Percentiles rank a stretch among this genome's conserved stretches.
phyloP scores from a whole-genome alignment of 1,139 yeast species.

The Blastobotrys serpentis region DNA sequence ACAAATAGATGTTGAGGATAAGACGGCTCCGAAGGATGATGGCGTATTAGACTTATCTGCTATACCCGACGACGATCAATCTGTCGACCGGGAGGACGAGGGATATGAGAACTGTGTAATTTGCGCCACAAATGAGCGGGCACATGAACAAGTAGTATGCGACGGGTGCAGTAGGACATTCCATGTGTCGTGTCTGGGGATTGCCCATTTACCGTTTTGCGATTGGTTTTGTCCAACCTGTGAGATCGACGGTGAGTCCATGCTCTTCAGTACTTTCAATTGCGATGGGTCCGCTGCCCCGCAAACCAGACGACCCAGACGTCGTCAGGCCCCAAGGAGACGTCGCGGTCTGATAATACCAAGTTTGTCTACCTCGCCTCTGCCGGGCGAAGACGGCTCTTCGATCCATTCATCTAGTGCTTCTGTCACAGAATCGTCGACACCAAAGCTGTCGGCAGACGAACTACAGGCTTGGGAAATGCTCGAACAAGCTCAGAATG shows the following conservation, averaged over 20 bases:
- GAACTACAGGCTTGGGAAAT: conserved; percentile 37
- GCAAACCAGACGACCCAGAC: conserved; percentile 11
- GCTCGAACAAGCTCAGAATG: conserved; percentile 31
- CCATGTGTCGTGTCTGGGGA: conserved; percentile 36
- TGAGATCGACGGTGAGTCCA: conserved; percentile 26
- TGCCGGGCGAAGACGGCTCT: conserved; percentile 6
- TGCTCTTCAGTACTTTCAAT: conserved; percentile 6
- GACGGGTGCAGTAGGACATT: conserved; percentile 36
- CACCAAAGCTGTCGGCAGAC: conserved; percentile 29
- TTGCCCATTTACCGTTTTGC: conserved; percentile 33
- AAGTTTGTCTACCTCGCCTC: conserved; percentile 6
- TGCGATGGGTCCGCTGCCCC: neutral
- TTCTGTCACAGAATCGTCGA: conserved; percentile 16
- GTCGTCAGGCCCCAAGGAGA: conserved; percentile 2
- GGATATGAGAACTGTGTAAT: conserved; percentile 31
- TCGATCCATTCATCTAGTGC: conserved; percentile 13
- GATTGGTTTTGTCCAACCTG: conserved; percentile 39
- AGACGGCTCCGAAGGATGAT: conserved; percentile 19
- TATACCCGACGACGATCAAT: conserved; percentile 6
- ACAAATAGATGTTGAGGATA: conserved; percentile 23
- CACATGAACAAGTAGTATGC: conserved; percentile 35
- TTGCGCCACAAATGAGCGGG: conserved; percentile 35
- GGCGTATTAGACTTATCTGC: conserved; percentile 16
- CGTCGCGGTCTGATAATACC: conserved; percentile 2
- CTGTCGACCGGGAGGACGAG: conserved; percentile 18